Evolutionary conservation across 176 grass and related monocot species (phyloP).

Genomic region (Thalia dealbata): DNA sequence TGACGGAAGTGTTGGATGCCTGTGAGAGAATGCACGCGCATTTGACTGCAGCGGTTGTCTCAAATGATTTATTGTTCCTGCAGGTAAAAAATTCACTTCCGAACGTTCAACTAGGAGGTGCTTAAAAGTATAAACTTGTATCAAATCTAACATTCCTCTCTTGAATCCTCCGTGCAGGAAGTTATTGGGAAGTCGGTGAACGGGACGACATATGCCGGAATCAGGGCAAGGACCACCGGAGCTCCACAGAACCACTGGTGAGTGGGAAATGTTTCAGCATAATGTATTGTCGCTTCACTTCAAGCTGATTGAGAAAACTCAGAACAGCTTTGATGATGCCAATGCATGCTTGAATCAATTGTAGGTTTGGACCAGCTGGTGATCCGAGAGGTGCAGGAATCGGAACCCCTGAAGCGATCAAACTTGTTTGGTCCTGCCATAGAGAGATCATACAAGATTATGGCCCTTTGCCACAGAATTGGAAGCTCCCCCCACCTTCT

Average conservation of each 20-base stretch:
- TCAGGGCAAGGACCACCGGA: constrained; percentile 91
- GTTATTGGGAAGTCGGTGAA: constrained; percentile 80
- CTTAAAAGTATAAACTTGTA: too few species aligned
- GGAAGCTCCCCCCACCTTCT: constrained; percentile 58
- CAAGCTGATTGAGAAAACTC: not conserved
- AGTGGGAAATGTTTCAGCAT: not conserved
- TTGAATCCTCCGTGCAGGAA: constrained; percentile 40
- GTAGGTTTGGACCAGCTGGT: constrained; percentile 90
- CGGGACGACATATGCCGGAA: constrained; percentile 91
- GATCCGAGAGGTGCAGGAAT: constrained; percentile 91
- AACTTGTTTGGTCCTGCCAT: constrained; percentile 95
- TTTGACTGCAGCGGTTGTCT: constrained; percentile 92
- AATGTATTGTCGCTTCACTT: not conserved
- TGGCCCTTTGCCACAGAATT: constrained; percentile 42
- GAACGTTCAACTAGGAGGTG: not conserved
- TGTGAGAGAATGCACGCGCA: constrained; percentile 82
- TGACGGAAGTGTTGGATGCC: constrained; percentile 64
- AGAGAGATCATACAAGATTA: constrained; percentile 91
- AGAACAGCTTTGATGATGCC: not conserved
- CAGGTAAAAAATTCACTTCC: constrained; percentile 51
- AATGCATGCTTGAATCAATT: not conserved
- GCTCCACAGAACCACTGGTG: constrained; percentile 99
- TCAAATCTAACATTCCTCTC: not conserved
- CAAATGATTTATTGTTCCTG: constrained; percentile 78
- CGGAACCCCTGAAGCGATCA: constrained; percentile 89